Conservation (phyloP, 2,329 filamentous ascomycete species). For the Teratosphaeria zuluensis region DNA sequence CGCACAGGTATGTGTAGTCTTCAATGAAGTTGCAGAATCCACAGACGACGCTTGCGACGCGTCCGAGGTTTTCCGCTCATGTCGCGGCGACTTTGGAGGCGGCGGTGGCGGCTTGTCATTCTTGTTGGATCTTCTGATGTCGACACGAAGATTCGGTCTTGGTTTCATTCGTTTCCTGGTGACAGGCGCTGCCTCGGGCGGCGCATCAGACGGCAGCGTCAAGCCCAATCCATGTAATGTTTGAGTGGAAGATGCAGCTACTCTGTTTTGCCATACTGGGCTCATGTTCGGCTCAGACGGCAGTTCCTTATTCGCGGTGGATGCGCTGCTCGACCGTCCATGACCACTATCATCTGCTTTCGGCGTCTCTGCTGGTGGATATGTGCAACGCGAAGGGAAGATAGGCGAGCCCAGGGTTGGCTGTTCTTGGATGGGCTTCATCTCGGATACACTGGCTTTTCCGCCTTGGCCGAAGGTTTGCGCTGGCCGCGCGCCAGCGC, state of each 20-base stretch:
- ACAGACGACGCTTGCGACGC: constrained; percentile 2
- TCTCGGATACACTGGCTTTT: constrained; percentile 3
- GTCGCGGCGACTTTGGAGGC: constrained; percentile 14
- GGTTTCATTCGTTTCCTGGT: background rate
- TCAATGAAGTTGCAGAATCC: background rate
- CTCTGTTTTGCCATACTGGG: background rate
- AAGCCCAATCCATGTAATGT: constrained; percentile 5
- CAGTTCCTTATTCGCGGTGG: background rate
- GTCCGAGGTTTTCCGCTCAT: background rate
- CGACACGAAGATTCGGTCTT: constrained; percentile 2
- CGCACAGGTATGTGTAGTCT: background rate
- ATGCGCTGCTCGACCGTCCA: constrained; percentile 6
- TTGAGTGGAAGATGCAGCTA: constrained; percentile 3
- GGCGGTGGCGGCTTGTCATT: constrained; percentile 8
- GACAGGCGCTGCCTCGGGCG: background rate
- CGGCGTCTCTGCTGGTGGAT: background rate
- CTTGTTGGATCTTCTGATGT: background rate
- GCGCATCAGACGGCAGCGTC: background rate
- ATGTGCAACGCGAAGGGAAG: constrained; percentile 3
- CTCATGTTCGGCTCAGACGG: background rate
- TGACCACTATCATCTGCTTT: constrained; percentile 3
- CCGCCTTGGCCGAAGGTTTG: background rate
- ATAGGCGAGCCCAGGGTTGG: constrained; percentile 5
- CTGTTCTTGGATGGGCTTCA: constrained; percentile 8
- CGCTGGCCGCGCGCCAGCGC: background rate